Evolutionary conservation across 768 basidiomycete genomes (phyloP).

Genomic region (Porpolomopsis calyptriformis): DNA sequence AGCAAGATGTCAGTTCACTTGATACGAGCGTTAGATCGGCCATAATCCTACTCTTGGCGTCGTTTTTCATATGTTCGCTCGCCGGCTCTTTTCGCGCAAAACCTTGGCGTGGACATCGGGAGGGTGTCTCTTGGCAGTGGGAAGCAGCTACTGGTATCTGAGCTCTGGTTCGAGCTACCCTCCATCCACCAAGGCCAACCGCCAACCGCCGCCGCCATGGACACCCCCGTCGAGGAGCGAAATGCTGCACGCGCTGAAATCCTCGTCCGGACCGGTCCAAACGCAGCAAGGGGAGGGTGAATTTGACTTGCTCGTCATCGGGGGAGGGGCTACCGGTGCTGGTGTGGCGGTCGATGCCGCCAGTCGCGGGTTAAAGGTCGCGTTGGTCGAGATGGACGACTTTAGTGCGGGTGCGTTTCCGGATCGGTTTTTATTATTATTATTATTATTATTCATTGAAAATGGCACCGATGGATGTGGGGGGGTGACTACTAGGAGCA

Average conservation of each 20-base stretch:
- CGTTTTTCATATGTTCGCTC: constrained; percentile 25
- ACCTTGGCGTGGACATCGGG: constrained; percentile 43
- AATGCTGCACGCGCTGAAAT: constrained; percentile 51
- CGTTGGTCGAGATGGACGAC: constrained; percentile 87
- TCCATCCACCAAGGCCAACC: constrained; percentile 48
- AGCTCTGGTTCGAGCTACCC: constrained; percentile 67
- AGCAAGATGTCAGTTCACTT: too few species aligned
- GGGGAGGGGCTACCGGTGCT: constrained; percentile 92
- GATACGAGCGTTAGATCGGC: too few species aligned
- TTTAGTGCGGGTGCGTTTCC: constrained; percentile 65
- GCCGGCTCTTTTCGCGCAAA: constrained; percentile 45
- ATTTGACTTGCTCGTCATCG: constrained; percentile 78
- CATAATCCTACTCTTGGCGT: constrained; percentile 8
- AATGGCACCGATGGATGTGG: too few species aligned
- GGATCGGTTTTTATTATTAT: neutral
- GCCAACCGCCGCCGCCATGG: constrained; percentile 73
- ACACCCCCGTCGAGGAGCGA: constrained; percentile 59
- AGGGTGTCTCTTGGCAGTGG: constrained; percentile 41
- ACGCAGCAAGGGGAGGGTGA: constrained; percentile 26
- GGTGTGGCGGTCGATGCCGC: constrained; percentile 96
- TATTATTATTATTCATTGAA: too few species aligned
- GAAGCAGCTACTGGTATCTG: constrained; percentile 59
- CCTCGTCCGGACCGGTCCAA: constrained; percentile 24
- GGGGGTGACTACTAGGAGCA: constrained; percentile 44
- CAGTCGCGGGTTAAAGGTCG: constrained; percentile 83